Evolutionary conservation across 2,329 filamentous ascomycete species (phyloP).

Genomic region (Penicillium fuscoglaucum): DNA sequence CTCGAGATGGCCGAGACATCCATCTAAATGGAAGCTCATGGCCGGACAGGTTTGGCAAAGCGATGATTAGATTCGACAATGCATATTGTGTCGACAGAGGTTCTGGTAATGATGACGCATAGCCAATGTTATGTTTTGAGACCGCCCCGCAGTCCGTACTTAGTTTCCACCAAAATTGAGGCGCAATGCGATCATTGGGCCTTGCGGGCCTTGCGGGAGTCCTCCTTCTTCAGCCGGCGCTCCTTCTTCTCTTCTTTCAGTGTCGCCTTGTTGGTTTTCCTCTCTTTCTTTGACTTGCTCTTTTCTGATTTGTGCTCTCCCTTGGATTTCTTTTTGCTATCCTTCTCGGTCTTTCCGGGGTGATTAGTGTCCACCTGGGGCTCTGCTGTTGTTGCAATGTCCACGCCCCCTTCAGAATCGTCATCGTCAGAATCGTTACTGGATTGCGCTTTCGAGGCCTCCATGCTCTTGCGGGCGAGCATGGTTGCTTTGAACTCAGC

Average conservation of each 20-base stretch:
- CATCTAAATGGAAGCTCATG: not conserved
- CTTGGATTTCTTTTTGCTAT: constrained; percentile 27
- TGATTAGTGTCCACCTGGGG: not conserved
- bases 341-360: constrained; percentile 15
- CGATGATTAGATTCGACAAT: not conserved
- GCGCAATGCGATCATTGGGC: constrained; percentile 19
- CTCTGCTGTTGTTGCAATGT: constrained; percentile 5
- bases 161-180: not conserved
- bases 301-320: constrained; percentile 8
- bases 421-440: constrained; percentile 21
- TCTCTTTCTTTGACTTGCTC: constrained; percentile 30
- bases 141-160: not conserved
- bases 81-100: not conserved
- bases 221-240: constrained; percentile 43
- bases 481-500: constrained; percentile 51
- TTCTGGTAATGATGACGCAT: not conserved
- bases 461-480: constrained; percentile 41
- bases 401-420: constrained; percentile 19
- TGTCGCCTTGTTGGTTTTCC: constrained; percentile 30
- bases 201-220: constrained; percentile 37
- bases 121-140: not conserved
- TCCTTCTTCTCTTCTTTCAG: constrained; percentile 31
- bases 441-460: constrained; percentile 18
- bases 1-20: not conserved
- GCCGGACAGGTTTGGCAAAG: not conserved